Conservation (phyloP, 1,139 yeast genomes). For the Hansenula anomala region DNA sequence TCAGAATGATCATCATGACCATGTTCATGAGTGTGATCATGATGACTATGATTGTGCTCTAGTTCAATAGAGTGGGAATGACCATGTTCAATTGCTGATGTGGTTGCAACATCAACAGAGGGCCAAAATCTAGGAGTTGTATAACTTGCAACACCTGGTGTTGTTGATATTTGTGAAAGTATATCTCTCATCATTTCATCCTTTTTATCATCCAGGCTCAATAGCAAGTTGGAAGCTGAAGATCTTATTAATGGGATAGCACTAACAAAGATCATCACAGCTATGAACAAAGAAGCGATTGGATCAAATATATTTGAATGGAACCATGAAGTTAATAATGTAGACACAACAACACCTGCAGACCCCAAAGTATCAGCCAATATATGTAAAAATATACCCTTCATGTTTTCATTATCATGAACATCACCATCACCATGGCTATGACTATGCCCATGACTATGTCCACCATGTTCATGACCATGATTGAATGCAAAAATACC, state of each 20-base stretch:
- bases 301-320: constrained; percentile 75
- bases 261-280: constrained; percentile 70
- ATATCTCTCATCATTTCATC: constrained; percentile 61
- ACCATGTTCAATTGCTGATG: constrained; percentile 6
- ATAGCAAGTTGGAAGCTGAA: constrained; percentile 68
- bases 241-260: constrained; percentile 82
- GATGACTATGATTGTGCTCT: constrained; percentile 11
- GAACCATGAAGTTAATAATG: constrained; percentile 57
- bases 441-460: constrained; percentile 29
- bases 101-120: constrained; percentile 34
- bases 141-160: constrained; percentile 80
- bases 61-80: constrained; percentile 16
- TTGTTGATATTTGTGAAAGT: constrained; percentile 58
- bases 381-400: constrained; percentile 89
- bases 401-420: constrained; percentile 75
- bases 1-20: constrained; percentile 4
- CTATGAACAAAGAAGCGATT: constrained; percentile 83
- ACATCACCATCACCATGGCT: constrained; percentile 19
- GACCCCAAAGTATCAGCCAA: constrained; percentile 96
- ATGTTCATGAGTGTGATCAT: constrained; percentile 5
- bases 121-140: constrained; percentile 94
- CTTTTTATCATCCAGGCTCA: constrained; percentile 50
- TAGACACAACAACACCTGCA: constrained; percentile 90
- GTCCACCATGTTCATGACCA: constrained; percentile 37
- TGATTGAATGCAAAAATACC: constrained; percentile 95